These are phyloP conservation scores for Oryza glumipatula DNA, from an alignment of 176 grass and related monocot genomes.

Conservation along the genomic window DNA sequence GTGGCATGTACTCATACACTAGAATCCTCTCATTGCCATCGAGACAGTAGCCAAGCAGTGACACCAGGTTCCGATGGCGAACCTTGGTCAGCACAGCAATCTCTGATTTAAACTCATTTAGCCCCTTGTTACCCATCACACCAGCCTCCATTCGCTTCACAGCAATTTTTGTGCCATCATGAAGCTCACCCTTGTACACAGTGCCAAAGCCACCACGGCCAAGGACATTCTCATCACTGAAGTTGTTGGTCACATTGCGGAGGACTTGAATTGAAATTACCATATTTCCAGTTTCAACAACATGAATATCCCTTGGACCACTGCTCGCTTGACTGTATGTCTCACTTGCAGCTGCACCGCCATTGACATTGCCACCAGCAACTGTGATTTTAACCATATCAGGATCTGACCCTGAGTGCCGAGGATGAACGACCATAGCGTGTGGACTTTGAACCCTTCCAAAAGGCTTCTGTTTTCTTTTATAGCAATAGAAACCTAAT, in stretches of 20 bases:
- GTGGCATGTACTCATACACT: conserved; percentile 98
- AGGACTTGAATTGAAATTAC: conserved; percentile 98
- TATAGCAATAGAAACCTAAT: conserved; percentile 80
- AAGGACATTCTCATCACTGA: conserved; percentile 85
- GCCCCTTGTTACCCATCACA: conserved; percentile 94
- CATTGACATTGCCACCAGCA: conserved; percentile 51
- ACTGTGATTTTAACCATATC: conserved; percentile 87
- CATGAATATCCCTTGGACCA: conserved; percentile 68
- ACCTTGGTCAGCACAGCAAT: conserved; percentile 93
- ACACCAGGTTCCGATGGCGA: conserved; percentile 88
- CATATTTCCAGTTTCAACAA: conserved; percentile 91
- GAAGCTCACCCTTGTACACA: conserved; percentile 95
- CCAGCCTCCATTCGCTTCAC: conserved; percentile 96
- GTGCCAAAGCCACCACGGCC: conserved; percentile 89
- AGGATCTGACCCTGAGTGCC: conserved; percentile 77
- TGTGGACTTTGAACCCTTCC: conserved; percentile 87
- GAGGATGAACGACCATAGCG: conserved; percentile 75
- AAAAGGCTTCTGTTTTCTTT: conserved; percentile 67
- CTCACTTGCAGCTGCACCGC: conserved; percentile 50
- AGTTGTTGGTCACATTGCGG: conserved; percentile 93
- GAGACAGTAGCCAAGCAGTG: conserved; percentile 87
- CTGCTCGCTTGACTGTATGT: conserved; percentile 55
- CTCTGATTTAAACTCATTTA: conserved; percentile 93
- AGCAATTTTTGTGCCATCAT: conserved; percentile 93
- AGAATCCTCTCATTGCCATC: conserved; percentile 93